Evolutionary conservation across 306 rosid genomes (phyloP), one percentile per base, ranked within the genome.

Genomic region (Geum urbanum): DNA sequence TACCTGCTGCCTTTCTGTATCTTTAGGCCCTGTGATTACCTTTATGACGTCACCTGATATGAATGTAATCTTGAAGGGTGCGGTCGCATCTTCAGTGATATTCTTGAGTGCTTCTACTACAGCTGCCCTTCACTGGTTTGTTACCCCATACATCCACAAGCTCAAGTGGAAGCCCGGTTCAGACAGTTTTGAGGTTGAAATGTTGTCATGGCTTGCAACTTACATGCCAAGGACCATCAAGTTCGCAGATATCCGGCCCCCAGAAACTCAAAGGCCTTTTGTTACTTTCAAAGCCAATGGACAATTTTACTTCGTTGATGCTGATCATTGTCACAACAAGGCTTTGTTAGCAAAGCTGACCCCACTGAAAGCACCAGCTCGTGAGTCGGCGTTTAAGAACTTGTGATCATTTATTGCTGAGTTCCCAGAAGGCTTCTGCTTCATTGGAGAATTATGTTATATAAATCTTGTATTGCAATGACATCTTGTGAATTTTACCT

Each of bases 21-120:
- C 99, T 0, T 80, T 91, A 0, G 99, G 96, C 59, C 99, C 99
- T 0, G 97, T 91, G 70, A 79, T 94, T 71, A 94, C 97, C 52
- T 94, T 90, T 85, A 88, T 94, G 99, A 88, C 98, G 47, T 85
- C 92, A 44, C 90, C 99, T 0, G 96, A 84, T 63, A 84, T 85
- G 90, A 94, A 94, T 79, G 99, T 94, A 66, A 91, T 91, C 83
- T 79, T 94, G 60, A 94, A 94, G 77, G 95, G 97, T 65, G 97
- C 92, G 1, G 94, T 94, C 40, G 97, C 97, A 58, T 83, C 96
- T 27, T 5, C 97, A 8, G 89, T 88, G 7, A 85, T 94, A 79
- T 88, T 94, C 85, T 19, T 85, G 6, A 87, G 96, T 64, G 97
- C 96, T 18, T 39, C 88, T n/a, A 90, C 90, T 18, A 87, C 95